Conservation (phyloP, 805 yeast species). For the Candida ortonii region DNA sequence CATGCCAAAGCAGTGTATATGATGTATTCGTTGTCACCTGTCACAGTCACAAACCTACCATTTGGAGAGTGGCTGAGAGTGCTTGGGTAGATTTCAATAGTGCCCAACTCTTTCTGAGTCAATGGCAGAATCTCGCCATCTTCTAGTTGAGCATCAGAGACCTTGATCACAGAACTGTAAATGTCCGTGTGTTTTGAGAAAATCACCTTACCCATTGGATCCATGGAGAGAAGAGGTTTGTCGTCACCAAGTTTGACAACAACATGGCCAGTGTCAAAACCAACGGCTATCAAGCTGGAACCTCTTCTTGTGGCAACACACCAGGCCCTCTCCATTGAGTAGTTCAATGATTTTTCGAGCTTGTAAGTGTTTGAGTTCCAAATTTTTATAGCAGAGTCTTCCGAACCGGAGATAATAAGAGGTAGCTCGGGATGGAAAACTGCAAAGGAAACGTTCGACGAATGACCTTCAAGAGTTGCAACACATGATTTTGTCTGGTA, state of each 20-base stretch:
- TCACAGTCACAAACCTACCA: slow-evolving; percentile 94
- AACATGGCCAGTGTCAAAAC: slow-evolving; percentile 93
- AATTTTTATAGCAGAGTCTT: slow-evolving; percentile 88
- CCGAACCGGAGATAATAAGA: slow-evolving; percentile 91
- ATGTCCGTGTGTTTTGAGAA: slow-evolving; percentile 92
- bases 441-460: slow-evolving; percentile 93
- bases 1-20: slow-evolving; percentile 96
- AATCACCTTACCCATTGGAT: slow-evolving; percentile 84
- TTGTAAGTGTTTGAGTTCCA: slow-evolving; percentile 96
- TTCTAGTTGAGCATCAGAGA: slow-evolving; percentile 56
- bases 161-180: slow-evolving; percentile 74
- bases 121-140: slow-evolving; percentile 81
- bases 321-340: slow-evolving; percentile 96
- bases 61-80: slow-evolving; percentile 89
- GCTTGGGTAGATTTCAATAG: slow-evolving; percentile 89
- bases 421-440: slow-evolving; percentile 98
- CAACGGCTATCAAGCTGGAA: slow-evolving; percentile 80
- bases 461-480: slow-evolving; percentile 91
- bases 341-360: slow-evolving; percentile 85
- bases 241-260: slow-evolving; percentile 88
- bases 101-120: slow-evolving; percentile 87
- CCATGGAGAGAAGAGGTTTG: slow-evolving; percentile 92
- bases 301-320: slow-evolving; percentile 76
- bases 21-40: slow-evolving; percentile 97
- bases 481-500: slow-evolving; percentile 96